These are phyloP conservation scores for Phaeotremella skinneri DNA, from an alignment of 768 basidiomycete genomes.

Conservation along the genomic window DNA sequence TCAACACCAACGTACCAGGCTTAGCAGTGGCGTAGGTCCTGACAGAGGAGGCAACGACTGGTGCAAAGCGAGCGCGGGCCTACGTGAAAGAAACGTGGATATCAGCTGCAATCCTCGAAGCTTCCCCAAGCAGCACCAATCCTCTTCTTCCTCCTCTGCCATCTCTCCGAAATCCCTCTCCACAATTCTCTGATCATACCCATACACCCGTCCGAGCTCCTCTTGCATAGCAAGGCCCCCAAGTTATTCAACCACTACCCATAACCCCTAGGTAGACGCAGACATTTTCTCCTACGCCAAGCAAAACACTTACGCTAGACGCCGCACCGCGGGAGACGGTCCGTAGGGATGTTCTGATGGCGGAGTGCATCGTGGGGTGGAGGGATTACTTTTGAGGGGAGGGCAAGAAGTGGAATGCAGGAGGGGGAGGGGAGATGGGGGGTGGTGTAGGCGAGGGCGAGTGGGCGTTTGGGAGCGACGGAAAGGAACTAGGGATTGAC, in stretches of 20 bases:
- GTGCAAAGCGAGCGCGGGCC: slow-evolving; percentile 50
- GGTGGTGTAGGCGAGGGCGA: slow-evolving; percentile 21
- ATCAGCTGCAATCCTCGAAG: neutral
- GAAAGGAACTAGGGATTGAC: slow-evolving; percentile 16
- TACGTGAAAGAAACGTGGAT: slow-evolving; percentile 14
- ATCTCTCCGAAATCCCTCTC: neutral
- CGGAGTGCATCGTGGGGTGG: slow-evolving; percentile 47
- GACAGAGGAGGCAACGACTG: slow-evolving; percentile 43
- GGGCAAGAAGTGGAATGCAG: slow-evolving; percentile 15
- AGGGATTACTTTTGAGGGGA: slow-evolving; percentile 18
- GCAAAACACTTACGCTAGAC: slow-evolving; percentile 34
- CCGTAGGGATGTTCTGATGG: slow-evolving; percentile 44
- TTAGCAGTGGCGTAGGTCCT: slow-evolving; percentile 98
- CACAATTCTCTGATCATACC: slow-evolving; percentile 2
- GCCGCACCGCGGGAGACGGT: slow-evolving; percentile 39
- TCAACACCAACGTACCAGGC: slow-evolving; percentile 65
- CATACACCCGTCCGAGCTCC: neutral
- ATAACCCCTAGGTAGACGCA: no score
- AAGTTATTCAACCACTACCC: no score
- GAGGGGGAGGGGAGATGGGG: slow-evolving; percentile 22
- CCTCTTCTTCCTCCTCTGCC: slow-evolving; percentile 8
- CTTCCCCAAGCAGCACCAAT: neutral
- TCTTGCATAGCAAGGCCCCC: slow-evolving; percentile 1
- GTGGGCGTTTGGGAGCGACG: slow-evolving; percentile 5
- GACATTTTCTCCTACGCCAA: no score